Base-by-base conservation (phyloP, 108 stramenopile genomes). In the Pseudonitzschia delicatissima region DNA sequence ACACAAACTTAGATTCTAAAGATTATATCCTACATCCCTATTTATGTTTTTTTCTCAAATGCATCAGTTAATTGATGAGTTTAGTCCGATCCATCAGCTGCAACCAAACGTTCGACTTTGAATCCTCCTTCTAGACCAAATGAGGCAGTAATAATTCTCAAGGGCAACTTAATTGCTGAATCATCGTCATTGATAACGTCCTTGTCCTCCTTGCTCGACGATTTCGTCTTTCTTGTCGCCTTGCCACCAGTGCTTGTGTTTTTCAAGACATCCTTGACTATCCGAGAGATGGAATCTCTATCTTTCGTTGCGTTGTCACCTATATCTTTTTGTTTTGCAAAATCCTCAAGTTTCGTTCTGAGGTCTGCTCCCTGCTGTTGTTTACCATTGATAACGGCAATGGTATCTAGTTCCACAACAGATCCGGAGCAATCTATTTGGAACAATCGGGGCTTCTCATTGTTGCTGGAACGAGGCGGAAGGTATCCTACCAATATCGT, bases 361-460 rank as follows among this genome's bases (percentile, higher is more conserved):
- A 32, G 8, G 34, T 55, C 59, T 20, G 29, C 45, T 3, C n/a
- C 25, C 48, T 62, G 42, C n/a, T n/a, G n/a, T n/a, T n/a, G n/a
- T 45, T 48, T 52, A 44, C 66, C 61, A 57, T 67, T 62, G 20
- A 67, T 21, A 26, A 67, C 40, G 5, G 66, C 73, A 20, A 62
- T 18, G 3, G 39, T 55, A 35, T 66, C 57, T 2, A 34, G 42
- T 12, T 69, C 57, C 7, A 57, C 40, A 57, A 64, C 64, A 11
- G 85, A 52, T 23, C 90, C 90, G 40, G 87, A 86, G 11, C 87
- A 84, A 78, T 91, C 90, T 28, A 91, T 67, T 49, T 82, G 82
- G 72, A 77, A 91, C 61, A 91, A 66, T 11, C 68, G 65, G 5
- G 80, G 75, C 25, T 69, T 62, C 31, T 60, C 53, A 20, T 29